Evolutionary conservation across 306 rosid genomes (phyloP).

Genomic region (Acmispon strigosus): DNA sequence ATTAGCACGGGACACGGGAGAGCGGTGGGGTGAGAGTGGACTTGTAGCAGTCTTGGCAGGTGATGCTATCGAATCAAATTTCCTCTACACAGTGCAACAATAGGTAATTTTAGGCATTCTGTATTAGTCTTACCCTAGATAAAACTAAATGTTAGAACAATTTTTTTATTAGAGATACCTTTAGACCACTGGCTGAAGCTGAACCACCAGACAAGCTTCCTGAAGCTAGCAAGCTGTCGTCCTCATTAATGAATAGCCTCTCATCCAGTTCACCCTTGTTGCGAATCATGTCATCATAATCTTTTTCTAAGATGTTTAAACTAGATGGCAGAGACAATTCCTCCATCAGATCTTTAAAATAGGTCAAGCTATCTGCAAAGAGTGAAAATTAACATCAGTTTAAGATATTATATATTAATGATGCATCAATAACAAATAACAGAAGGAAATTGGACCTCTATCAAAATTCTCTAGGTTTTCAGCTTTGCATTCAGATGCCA

Average conservation of each 20-base stretch:
- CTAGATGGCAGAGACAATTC: conserved; percentile 51
- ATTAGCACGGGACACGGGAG: conserved; percentile 66
- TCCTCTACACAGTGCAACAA: conserved; percentile 52
- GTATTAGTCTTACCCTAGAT: background rate
- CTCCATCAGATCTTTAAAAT: conserved; percentile 77
- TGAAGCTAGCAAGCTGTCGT: conserved; percentile 83
- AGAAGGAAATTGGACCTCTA: conserved; percentile 42
- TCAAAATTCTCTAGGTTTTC: conserved; percentile 66
- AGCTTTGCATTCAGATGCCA: conserved; percentile 64
- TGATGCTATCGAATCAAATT: conserved; percentile 64
- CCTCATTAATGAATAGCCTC: conserved; percentile 75
- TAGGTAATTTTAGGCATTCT: background rate
- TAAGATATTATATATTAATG: background rate
- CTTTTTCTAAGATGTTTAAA: conserved; percentile 66
- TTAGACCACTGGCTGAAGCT: conserved; percentile 48
- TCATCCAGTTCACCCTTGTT: conserved; percentile 83
- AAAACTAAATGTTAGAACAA: background rate
- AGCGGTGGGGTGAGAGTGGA: conserved; percentile 85
- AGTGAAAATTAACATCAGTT: conserved; percentile 10
- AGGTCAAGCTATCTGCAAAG: conserved; percentile 74
- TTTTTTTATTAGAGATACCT: conserved; percentile 46
- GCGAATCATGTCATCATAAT: conserved; percentile 58
- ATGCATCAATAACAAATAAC: background rate
- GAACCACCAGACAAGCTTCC: conserved; percentile 74
- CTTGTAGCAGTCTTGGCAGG: conserved; percentile 71